Evolutionary conservation across 345 rosid species (phyloP).

Genomic region (Dipteronia dyeriana): DNA sequence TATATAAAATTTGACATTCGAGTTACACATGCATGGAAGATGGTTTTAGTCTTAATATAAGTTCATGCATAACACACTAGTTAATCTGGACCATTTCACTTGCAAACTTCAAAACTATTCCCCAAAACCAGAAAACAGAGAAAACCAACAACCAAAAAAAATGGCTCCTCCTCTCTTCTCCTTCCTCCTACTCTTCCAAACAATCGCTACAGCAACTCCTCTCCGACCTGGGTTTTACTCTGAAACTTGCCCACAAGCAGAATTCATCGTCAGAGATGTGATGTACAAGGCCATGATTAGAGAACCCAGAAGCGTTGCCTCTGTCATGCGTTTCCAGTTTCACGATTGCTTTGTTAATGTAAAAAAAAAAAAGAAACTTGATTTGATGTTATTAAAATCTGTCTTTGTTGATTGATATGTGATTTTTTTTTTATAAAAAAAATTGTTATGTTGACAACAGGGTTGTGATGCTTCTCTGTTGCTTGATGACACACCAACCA

Average conservation of each 20-base stretch:
- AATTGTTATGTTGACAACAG: slow-evolving; percentile 29
- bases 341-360: slow-evolving; percentile 97
- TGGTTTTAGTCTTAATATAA: too few species aligned
- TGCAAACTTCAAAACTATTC: neutral
- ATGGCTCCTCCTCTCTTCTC: slow-evolving; percentile 23
- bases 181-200: slow-evolving; percentile 27
- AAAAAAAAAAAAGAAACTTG: slow-evolving; percentile 2
- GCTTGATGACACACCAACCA: slow-evolving; percentile 79
- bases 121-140: neutral
- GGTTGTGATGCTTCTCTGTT: slow-evolving; percentile 88
- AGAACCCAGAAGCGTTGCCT: slow-evolving; percentile 83
- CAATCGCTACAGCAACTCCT: slow-evolving; percentile 26
- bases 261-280: slow-evolving; percentile 53
- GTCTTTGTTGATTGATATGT: neutral
- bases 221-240: slow-evolving; percentile 74
- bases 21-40: too few species aligned
- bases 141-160: neutral
- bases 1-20: too few species aligned
- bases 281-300: slow-evolving; percentile 59
- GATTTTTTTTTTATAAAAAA: too few species aligned
- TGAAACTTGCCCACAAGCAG: slow-evolving; percentile 76
- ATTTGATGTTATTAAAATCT: neutral
- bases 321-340: slow-evolving; percentile 96
- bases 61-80: neutral
- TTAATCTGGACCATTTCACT: slow-evolving; percentile 14